These are phyloP conservation scores for Quercus glauca DNA, from an alignment of 306 rosid species.

Conservation along the genomic window DNA sequence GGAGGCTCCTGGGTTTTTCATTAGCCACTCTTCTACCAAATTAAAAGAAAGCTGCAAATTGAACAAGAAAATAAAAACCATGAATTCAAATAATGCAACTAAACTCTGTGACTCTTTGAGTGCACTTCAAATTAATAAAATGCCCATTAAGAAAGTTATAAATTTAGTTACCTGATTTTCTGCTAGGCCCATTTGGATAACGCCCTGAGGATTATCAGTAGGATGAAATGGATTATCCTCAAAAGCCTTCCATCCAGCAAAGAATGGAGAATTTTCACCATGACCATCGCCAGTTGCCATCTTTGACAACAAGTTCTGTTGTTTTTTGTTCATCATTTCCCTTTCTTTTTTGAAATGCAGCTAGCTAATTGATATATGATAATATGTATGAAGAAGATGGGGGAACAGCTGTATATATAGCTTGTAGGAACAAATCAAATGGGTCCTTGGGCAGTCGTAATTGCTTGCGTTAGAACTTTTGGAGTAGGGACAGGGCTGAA, in stretches of 20 bases:
- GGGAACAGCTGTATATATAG: neutral
- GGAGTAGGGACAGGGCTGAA: neutral
- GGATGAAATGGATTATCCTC: slow-evolving; percentile 63
- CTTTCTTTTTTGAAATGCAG: slow-evolving; percentile 6
- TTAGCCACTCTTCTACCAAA: slow-evolving; percentile 59
- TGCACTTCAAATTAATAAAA: neutral
- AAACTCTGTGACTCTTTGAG: neutral
- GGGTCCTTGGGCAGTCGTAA: too few relatives aligned
- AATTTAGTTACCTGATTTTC: slow-evolving; percentile 63
- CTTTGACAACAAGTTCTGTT: slow-evolving; percentile 52
- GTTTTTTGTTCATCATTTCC: slow-evolving; percentile 7
- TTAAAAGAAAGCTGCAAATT: slow-evolving; percentile 54
- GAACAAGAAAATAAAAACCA: neutral
- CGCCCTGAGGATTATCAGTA: slow-evolving; percentile 56
- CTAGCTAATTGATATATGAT: neutral
- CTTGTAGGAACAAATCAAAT: too few relatives aligned
- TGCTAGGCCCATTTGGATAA: slow-evolving; percentile 91
- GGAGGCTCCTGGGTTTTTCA: slow-evolving; percentile 61
- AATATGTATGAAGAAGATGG: neutral
- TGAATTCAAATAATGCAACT: neutral
- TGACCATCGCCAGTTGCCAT: slow-evolving; percentile 71
- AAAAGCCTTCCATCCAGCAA: slow-evolving; percentile 87
- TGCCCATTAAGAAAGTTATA: neutral
- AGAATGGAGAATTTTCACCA: slow-evolving; percentile 63
- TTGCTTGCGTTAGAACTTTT: too few relatives aligned